These are phyloP conservation scores for Citrus maxima DNA, from an alignment of 345 rosid genomes.

Conservation along the genomic window DNA sequence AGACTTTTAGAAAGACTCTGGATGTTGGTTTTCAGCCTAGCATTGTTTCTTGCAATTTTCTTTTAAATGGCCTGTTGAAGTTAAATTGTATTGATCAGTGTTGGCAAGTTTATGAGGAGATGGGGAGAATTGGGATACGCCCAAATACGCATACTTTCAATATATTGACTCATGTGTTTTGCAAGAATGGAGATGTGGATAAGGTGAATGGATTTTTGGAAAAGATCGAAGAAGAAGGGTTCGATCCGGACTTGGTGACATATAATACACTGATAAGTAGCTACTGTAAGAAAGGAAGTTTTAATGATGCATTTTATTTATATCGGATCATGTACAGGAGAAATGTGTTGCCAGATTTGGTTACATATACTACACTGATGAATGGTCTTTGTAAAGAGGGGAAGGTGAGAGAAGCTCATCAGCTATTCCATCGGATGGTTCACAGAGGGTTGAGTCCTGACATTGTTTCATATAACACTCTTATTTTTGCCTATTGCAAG, in stretches of 20 bases:
- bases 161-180: slow-evolving; percentile 68
- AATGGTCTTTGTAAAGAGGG: slow-evolving; percentile 84
- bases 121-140: slow-evolving; percentile 57
- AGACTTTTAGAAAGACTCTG: slow-evolving; percentile 39
- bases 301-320: slow-evolving; percentile 75
- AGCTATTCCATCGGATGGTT: slow-evolving; percentile 68
- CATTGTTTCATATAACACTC: slow-evolving; percentile 64
- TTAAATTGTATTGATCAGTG: slow-evolving; percentile 46
- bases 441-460: slow-evolving; percentile 67
- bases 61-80: slow-evolving; percentile 68
- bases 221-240: slow-evolving; percentile 96
- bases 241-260: slow-evolving; percentile 84
- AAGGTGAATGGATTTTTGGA: slow-evolving; percentile 74
- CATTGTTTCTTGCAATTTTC: slow-evolving; percentile 72
- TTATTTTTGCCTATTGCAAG: slow-evolving; percentile 70
- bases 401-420: slow-evolving; percentile 74
- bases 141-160: slow-evolving; percentile 73
- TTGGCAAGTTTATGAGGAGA: slow-evolving; percentile 70
- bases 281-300: slow-evolving; percentile 66
- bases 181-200: slow-evolving; percentile 41
- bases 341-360: slow-evolving; percentile 69
- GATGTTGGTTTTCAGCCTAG: slow-evolving; percentile 56
- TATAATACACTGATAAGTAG: slow-evolving; percentile 77
- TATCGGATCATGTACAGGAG: slow-evolving; percentile 74
- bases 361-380: slow-evolving; percentile 70